These are phyloP conservation scores for Naganishia albida DNA, from an alignment of 1,284 basidiomycete genomes.

Conservation along the genomic window DNA sequence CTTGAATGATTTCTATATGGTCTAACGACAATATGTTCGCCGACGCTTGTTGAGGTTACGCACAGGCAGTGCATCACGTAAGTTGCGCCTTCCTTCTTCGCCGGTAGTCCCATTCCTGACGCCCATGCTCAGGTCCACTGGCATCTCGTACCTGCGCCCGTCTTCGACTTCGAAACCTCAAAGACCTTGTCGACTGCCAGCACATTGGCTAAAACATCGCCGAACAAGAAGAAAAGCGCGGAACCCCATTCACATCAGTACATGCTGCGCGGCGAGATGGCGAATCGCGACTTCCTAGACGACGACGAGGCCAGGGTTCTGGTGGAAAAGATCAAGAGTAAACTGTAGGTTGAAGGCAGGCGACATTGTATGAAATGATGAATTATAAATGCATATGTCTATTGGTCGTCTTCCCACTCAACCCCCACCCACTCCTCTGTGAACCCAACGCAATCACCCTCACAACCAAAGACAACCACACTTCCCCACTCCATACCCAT, in stretches of 20 bases:
- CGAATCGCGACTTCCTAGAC: conserved; percentile 32
- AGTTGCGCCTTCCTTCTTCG: too few relatives aligned
- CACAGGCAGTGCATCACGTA: conserved; percentile 34
- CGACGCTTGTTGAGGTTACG: conserved; percentile 27
- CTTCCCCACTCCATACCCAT: conserved; percentile 55
- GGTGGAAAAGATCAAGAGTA: conserved; percentile 31
- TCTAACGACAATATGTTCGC: background rate
- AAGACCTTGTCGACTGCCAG: conserved; percentile 17
- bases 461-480: conserved; percentile 52
- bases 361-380: background rate
- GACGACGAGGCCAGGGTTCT: conserved; percentile 33
- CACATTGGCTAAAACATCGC: conserved; percentile 19
- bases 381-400: conserved; percentile 1
- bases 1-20: background rate
- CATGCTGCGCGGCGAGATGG: conserved; percentile 34
- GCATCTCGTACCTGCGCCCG: conserved; percentile 34
- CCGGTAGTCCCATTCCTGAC: too few relatives aligned
- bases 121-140: conserved; percentile 34
- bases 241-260: conserved; percentile 24
- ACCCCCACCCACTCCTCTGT: conserved; percentile 54
- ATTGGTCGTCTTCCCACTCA: conserved; percentile 50
- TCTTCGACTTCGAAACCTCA: conserved; percentile 20
- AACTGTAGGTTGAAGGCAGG: conserved; percentile 19
- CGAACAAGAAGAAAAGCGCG: conserved; percentile 22
- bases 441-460: conserved; percentile 51